A percentile compares a stretch with the other conserved stretches of the same genome.
Conservation (phyloP, 2,329 filamentous ascomycete species). For the Colletotrichum tropicicola region DNA sequence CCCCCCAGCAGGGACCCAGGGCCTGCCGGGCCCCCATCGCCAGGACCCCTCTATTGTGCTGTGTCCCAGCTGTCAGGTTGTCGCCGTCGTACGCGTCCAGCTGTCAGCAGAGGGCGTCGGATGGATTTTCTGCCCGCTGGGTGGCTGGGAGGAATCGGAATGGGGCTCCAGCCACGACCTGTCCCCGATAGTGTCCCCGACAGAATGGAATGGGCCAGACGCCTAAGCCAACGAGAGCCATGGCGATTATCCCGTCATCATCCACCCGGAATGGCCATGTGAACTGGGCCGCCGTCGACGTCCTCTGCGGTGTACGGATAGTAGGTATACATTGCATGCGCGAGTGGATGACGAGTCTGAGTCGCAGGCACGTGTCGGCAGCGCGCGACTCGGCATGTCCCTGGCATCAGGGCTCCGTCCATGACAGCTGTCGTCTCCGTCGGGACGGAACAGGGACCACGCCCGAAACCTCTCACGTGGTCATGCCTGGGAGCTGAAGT, state of each 20-base stretch:
- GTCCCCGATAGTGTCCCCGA: neutral
- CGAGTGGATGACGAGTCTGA: neutral
- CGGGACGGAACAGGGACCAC: neutral
- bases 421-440: conserved; percentile 23
- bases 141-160: conserved; percentile 26
- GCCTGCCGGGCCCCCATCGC: neutral
- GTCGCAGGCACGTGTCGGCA: neutral
- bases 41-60: neutral
- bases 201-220: neutral
- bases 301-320: neutral
- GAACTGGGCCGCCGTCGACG: neutral
- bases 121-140: neutral
- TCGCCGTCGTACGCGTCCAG: neutral
- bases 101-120: neutral
- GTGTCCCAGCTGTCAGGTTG: conserved; percentile 2
- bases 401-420: neutral
- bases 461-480: neutral
- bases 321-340: too few relatives aligned
- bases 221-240: neutral
- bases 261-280: neutral
- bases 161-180: neutral
- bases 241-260: neutral
- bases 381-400: neutral
- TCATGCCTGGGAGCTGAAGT: neutral
- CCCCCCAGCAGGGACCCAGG: too few relatives aligned